Base-by-base conservation (phyloP, 441 rosid genomes). In the Caryocar brasiliense region DNA sequence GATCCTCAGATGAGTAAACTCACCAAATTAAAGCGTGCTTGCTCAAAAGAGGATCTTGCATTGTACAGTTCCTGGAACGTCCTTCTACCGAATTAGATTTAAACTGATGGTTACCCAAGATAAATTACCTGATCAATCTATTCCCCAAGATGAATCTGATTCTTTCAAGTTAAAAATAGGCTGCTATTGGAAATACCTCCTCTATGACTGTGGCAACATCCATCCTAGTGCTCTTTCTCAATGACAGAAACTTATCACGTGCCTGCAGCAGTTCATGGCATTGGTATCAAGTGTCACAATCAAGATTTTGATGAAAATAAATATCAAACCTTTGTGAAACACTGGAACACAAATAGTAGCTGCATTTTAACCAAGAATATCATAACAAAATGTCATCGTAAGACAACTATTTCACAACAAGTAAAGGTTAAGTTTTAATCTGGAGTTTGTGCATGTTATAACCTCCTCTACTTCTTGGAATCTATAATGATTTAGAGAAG, bases 1-100 rank as follows among this genome's bases (percentile, higher is more conserved):
- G 8, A 37, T 51, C 36, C 36, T 33, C 10, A 29, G 24, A 18
- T 9, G 20, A 56, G 50, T 33, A 26, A 49, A 38, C 59, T 58
- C 63, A 91, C 98, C 80, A 86, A 76, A 58, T 67, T 76, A 70
- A 91, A 91, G 62, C 96, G 90, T 25, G 96, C 80, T 63, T 73
- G 86, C 73, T 91, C 98, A 47, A 81, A 91, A 25, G 83, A 46
- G 20, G 86, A 65, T 66, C 85, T 82, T 67, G 93, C 95, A 63
- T 54, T 73, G 62, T 75, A 68, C 25, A 79, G 62, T 61, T 91
- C 98, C 98, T 91, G 86, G 55, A 79, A 79, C 58, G 61, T 79
- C 70, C 49, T 72, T 70, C 74, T 51, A 75, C 48, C 73, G 69
- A 66, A 74, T 76, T 76, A 81, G 74, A 62, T 66, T 48, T 56